A percentile compares a stretch with the other conserved stretches of the same genome.
Evolutionary conservation across 148 eudicot genomes (phyloP).

Genomic region (Simmondsia chinensis): DNA sequence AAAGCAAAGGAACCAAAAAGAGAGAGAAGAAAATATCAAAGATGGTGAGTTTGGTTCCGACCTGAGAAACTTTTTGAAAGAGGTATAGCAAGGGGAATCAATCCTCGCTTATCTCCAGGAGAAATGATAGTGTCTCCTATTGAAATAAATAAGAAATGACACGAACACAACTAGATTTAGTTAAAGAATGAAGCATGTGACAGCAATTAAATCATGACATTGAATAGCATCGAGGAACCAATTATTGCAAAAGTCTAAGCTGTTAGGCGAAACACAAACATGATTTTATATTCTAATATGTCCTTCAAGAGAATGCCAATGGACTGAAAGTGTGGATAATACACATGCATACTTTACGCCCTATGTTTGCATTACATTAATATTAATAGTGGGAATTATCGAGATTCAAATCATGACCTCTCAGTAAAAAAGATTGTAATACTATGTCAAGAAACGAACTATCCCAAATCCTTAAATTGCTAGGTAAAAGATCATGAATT

Average conservation of each 20-base stretch:
- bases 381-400: too few species aligned
- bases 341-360: too few species aligned
- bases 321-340: too few species aligned
- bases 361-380: too few species aligned
- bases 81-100: constrained; percentile 85
- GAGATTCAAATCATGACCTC: too few species aligned
- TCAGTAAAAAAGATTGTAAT: too few species aligned
- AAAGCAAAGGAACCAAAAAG: neutral
- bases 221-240: neutral
- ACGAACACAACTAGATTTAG: neutral
- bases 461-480: too few species aligned
- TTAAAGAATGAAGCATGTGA: too few species aligned
- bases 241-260: neutral
- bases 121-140: constrained; percentile 68
- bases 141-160: constrained; percentile 3
- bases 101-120: constrained; percentile 78
- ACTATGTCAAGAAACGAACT: too few species aligned
- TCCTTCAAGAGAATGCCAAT: too few species aligned
- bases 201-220: too few species aligned
- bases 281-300: neutral
- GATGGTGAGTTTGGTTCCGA: constrained; percentile 2
- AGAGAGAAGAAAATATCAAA: neutral
- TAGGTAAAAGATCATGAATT: neutral
- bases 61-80: constrained; percentile 63
- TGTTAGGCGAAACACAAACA: neutral